phyloP scores from a whole-genome alignment of 805 yeast genomes.

The Isabelozyma pseudorhagii region DNA sequence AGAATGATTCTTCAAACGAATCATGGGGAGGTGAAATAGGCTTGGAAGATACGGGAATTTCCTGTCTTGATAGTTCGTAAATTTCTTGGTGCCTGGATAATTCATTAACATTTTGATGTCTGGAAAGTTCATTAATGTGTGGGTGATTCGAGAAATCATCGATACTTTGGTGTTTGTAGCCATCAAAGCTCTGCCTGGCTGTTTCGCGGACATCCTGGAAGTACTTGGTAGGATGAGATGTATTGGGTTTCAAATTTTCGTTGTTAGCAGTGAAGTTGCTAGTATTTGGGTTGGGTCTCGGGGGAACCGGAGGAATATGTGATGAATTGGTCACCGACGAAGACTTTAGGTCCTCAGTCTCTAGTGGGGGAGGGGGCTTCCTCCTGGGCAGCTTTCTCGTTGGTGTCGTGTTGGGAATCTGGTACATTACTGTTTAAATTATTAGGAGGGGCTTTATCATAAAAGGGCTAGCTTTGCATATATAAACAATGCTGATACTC shows the following conservation, averaged over 20 bases:
- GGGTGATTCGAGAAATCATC: background rate
- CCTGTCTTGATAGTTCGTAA: background rate
- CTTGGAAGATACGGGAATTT: background rate
- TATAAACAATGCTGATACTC: background rate
- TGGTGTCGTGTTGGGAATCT: background rate
- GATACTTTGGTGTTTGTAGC: too few relatives aligned
- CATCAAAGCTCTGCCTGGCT: too few relatives aligned
- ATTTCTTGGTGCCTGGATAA: background rate
- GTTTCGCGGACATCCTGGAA: too few relatives aligned
- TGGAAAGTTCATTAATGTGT: background rate
- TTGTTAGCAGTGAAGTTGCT: background rate
- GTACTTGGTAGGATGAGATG: background rate
- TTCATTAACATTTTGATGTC: background rate
- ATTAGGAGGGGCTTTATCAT: background rate
- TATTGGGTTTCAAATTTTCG: background rate
- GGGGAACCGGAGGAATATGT: conserved; percentile 1
- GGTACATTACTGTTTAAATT: background rate
- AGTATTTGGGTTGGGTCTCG: background rate
- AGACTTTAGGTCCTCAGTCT: background rate
- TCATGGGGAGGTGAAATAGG: background rate
- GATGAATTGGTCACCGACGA: background rate
- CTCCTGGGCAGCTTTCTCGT: conserved; percentile 18
- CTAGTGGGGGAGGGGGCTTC: conserved; percentile 22
- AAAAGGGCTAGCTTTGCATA: background rate
- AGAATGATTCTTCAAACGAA: conserved; percentile 17